Evolutionary conservation across 495 filamentous ascomycete genomes (phyloP).

Genomic region (Hypoxylon rickii): DNA sequence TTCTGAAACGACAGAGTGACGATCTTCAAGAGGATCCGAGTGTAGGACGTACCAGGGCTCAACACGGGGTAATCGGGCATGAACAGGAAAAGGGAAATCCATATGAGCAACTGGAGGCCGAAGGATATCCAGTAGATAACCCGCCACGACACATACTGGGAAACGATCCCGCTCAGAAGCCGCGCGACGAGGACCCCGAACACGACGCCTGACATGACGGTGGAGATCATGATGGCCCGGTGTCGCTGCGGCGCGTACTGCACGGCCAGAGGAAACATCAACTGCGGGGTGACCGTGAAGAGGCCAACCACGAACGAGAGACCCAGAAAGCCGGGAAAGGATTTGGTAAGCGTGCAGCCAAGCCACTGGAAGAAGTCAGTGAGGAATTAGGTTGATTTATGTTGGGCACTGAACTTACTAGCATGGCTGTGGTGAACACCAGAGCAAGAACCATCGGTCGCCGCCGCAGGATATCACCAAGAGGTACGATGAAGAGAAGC

Average conservation of each 20-base stretch:
- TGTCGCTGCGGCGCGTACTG: constrained; percentile 74
- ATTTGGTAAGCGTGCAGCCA: constrained; percentile 69
- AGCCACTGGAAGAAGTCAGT: constrained; percentile 55
- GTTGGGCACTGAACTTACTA: constrained; percentile 49
- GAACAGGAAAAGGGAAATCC: constrained; percentile 67
- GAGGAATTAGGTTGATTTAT: not conserved
- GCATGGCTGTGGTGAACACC: constrained; percentile 66
- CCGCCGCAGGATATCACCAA: constrained; percentile 74
- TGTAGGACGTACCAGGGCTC: constrained; percentile 71
- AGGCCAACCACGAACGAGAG: constrained; percentile 71
- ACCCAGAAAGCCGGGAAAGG: constrained; percentile 65
- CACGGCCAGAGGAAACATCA: constrained; percentile 83
- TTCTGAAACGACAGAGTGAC: constrained; percentile 61
- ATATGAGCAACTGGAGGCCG: constrained; percentile 72
- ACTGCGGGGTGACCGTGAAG: constrained; percentile 84
- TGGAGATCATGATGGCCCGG: constrained; percentile 68
- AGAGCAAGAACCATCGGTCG: constrained; percentile 70
- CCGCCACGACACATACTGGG: constrained; percentile 72
- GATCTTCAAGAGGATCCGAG: constrained; percentile 68
- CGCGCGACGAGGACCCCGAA: constrained; percentile 79
- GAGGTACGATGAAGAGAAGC: constrained; percentile 74
- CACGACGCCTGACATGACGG: constrained; percentile 78
- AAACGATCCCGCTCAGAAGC: constrained; percentile 74
- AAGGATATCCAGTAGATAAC: constrained; percentile 81
- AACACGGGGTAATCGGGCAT: constrained; percentile 82